Percentiles rank a stretch among this genome's conserved stretches.
phyloP scores from a whole-genome alignment of 805 yeast species.

The Yarrowia sp. region DNA sequence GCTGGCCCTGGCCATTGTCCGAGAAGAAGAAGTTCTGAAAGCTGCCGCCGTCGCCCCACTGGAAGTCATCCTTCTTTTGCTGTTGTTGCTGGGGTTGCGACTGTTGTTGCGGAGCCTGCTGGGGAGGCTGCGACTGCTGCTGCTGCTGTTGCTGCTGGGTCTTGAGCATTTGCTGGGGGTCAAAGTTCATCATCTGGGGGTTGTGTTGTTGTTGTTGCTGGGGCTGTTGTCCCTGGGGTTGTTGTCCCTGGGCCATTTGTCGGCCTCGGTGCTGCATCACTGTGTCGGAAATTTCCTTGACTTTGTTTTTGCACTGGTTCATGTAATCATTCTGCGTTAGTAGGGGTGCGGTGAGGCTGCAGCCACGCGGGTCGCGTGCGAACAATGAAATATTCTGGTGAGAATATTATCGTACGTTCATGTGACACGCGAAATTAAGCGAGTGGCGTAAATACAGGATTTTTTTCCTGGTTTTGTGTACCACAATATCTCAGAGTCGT shows the following conservation, averaged over 20 bases:
- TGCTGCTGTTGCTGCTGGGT: not conserved
- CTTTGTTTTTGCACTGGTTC: constrained; percentile 32
- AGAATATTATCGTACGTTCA: no score
- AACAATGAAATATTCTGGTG: no score
- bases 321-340: constrained; percentile 31
- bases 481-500: no score
- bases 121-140: constrained; percentile 22
- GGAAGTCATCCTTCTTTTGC: constrained; percentile 21
- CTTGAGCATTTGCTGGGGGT: constrained; percentile 26
- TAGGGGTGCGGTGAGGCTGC: no score
- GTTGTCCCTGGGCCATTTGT: constrained; percentile 7
- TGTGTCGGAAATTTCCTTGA: constrained; percentile 28
- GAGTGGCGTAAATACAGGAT: no score
- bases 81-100: constrained; percentile 28
- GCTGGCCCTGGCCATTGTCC: constrained; percentile 34
- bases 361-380: no score
- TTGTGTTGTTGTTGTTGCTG: constrained; percentile 26
- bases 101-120: constrained; percentile 23
- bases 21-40: constrained; percentile 23
- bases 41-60: constrained; percentile 14
- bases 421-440: no score
- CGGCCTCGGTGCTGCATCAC: constrained; percentile 24
- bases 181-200: constrained; percentile 25
- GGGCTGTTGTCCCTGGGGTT: constrained; percentile 26
- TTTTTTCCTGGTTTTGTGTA: no score